Conservation (phyloP, 2,329 filamentous ascomycete genomes). For the Coniochaeta hoffmannii region DNA sequence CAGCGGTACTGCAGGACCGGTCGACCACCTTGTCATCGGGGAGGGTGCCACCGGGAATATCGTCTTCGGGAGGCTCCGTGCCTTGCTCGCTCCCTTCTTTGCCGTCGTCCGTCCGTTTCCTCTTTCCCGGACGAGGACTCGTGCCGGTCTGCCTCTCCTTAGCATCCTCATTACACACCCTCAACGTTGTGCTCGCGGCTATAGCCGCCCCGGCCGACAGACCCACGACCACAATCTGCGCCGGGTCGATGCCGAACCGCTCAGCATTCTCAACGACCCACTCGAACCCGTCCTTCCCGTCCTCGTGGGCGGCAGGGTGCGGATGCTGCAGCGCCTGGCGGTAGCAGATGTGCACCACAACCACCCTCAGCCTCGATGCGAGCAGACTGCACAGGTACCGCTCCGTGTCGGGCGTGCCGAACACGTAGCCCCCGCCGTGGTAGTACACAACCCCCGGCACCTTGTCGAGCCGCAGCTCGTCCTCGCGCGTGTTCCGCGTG, state of each 20-base stretch:
- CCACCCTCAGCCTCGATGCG: neutral
- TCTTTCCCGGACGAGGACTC: neutral
- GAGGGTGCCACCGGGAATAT: neutral
- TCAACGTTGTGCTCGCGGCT: neutral
- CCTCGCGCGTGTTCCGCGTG: neutral
- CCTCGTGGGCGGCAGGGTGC: neutral
- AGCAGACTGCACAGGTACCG: neutral
- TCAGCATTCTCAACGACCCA: neutral
- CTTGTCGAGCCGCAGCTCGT: neutral
- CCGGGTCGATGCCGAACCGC: neutral
- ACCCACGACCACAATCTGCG: neutral
- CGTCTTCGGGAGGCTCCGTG: neutral
- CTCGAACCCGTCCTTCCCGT: neutral
- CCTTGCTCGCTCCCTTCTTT: neutral
- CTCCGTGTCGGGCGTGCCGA: neutral
- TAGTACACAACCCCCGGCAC: neutral
- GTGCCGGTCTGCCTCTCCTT: neutral
- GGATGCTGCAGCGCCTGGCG: neutral
- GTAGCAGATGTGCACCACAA: conserved; percentile 1
- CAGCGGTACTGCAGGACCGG: neutral
- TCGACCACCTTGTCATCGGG: neutral
- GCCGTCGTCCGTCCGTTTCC: neutral
- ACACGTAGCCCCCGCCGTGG: neutral
- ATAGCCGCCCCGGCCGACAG: neutral
- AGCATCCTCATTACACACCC: neutral